A percentile compares a stretch with the other conserved stretches of the same genome.
Evolutionary conservation across 2,329 filamentous ascomycete species (phyloP).

Genomic region (Alternaria angustiovoidea): DNA sequence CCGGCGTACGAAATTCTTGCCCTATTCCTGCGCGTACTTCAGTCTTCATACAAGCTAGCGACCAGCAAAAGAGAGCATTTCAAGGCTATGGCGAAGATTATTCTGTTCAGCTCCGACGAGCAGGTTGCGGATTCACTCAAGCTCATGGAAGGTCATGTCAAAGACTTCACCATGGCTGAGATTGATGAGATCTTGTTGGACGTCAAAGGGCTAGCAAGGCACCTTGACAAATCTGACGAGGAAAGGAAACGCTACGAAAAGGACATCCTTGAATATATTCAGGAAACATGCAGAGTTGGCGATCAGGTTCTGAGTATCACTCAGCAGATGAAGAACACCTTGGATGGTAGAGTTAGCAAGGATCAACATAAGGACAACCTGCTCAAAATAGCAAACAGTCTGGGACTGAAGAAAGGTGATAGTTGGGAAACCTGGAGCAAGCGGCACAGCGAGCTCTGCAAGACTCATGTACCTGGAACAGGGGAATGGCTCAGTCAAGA

Average conservation of each 20-base stretch:
- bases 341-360: background rate
- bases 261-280: background rate
- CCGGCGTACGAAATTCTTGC: constrained; percentile 12
- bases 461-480: background rate
- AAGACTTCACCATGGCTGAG: constrained; percentile 1
- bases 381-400: background rate
- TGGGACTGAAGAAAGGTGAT: constrained; percentile 2
- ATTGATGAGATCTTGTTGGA: background rate
- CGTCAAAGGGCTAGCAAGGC: background rate
- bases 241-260: background rate
- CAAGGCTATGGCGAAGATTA: constrained; percentile 16
- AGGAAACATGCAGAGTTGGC: background rate
- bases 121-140: background rate
- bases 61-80: constrained; percentile 22
- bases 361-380: background rate
- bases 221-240: background rate
- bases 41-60: constrained; percentile 18
- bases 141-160: background rate
- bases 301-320: constrained; percentile 2
- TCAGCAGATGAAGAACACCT: constrained; percentile 1
- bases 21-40: constrained; percentile 15
- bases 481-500: constrained; percentile 12
- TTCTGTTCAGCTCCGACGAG: constrained; percentile 13
- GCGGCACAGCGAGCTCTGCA: constrained; percentile 10
- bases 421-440: constrained; percentile 10